Evolutionary conservation across 352 stramenopile species (phyloP), one percentile per base, ranked within the genome.

Genomic region (Phytophthora citricola): DNA sequence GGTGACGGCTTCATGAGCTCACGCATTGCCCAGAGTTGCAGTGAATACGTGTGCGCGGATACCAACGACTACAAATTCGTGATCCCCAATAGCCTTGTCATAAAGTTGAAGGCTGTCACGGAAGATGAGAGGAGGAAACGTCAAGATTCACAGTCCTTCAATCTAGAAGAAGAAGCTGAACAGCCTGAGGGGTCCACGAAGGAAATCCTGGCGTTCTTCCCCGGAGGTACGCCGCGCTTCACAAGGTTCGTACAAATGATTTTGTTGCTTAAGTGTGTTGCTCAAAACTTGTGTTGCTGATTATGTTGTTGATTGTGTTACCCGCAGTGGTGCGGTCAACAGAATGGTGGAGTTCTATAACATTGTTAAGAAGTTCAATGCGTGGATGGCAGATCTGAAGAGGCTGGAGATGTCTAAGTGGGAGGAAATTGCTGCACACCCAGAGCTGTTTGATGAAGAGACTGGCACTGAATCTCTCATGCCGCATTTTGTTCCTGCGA

Each of bases 61-160:
- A 24, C 43, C 24, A 39, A 51, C 27, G 36, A 57, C 29, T 64
- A 64, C 26, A 64, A 64, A 4, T 57, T 56, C 15, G 56, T 63
- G 4, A 22, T 56, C 8, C 56, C 45, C 14, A 41, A 43, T 3
- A 12, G 17, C 11, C 26, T 64, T 11, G 54, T 64, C 1, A 57
- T 32, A 1, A 64, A 57, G 17, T 45, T 52, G 14, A 17, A 26
- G 14, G 46, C 57, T 17, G 46, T 64, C 12, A 2, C 54, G 8
- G 46, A 44, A 20, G 57, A 8, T 3, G 57, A 57, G 29, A 57
- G 36, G n/a, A 27, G 45, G 15, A 53, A 31, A 22, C 27, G 29
- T 3, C 2, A 17, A 12, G 5, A 27, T 17, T 64, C 38, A 11
- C 43, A 20, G n/a, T 58, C 56, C 17, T 45, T 64, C 27, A 24